Evolutionary conservation across 2,329 filamentous ascomycete species (phyloP).

Genomic region (Alternaria arbusti): DNA sequence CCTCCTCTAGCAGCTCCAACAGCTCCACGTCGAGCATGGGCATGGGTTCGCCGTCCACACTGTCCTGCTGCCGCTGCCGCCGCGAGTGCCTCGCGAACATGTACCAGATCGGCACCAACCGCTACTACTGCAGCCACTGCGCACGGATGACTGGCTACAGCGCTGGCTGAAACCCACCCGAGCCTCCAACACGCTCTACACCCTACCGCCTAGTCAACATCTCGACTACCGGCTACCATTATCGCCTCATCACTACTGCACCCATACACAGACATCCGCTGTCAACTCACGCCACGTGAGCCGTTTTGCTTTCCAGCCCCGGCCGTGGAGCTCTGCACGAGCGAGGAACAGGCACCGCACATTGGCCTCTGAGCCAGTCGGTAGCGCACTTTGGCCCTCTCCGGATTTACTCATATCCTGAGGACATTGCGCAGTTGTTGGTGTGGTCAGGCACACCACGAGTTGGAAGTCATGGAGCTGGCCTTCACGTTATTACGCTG

Average conservation of each 20-base stretch:
- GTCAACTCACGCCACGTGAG: background rate
- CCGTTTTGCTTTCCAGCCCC: background rate
- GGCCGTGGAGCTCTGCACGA: background rate
- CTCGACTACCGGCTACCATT: background rate
- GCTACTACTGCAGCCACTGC: conserved; percentile 51
- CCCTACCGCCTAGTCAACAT: background rate
- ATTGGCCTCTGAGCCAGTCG: background rate
- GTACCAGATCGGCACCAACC: conserved; percentile 48
- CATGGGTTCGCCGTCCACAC: conserved; percentile 20
- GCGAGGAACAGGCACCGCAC: background rate
- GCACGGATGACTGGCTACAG: conserved; percentile 49
- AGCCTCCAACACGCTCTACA: background rate
- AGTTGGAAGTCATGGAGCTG: conserved; percentile 7
- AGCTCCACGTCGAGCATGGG: conserved; percentile 19
- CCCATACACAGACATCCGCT: conserved; percentile 1
- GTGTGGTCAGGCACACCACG: background rate
- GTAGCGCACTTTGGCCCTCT: conserved; percentile 1
- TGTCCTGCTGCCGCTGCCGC: conserved; percentile 46
- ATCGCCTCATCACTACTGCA: background rate
- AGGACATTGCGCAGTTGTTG: background rate
- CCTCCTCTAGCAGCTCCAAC: conserved; percentile 15
- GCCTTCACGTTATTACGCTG: conserved; percentile 5
- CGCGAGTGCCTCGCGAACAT: conserved; percentile 40
- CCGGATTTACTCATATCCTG: background rate
- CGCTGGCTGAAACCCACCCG: conserved; percentile 34